Evolutionary conservation across 257 asterid genomes (phyloP).

Genomic region (Lithospermum erythrorhizon): DNA sequence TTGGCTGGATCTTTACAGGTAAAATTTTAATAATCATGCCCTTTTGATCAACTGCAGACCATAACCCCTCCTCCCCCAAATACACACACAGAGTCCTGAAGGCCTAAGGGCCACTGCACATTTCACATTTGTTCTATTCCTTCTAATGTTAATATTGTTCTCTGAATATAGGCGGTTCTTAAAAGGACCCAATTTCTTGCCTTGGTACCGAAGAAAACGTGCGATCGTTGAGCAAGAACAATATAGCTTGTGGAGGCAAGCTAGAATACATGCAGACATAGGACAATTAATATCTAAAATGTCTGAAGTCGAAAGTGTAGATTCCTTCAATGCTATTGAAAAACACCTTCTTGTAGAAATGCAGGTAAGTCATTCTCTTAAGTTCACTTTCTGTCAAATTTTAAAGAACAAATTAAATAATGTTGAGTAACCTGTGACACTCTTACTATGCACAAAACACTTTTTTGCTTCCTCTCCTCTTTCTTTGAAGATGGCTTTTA

Average conservation of each 20-base stretch:
- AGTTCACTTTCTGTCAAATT: neutral
- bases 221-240: slow-evolving; percentile 97
- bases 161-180: slow-evolving; percentile 61
- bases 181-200: slow-evolving; percentile 80
- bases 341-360: slow-evolving; percentile 69
- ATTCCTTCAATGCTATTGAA: slow-evolving; percentile 77
- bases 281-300: slow-evolving; percentile 41
- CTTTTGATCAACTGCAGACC: slow-evolving; percentile 2
- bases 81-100: too few relatives aligned
- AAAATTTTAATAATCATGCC: slow-evolving; percentile 7
- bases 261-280: slow-evolving; percentile 64
- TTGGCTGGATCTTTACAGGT: slow-evolving; percentile 98
- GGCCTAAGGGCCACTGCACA: neutral
- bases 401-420: too few relatives aligned
- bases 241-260: slow-evolving; percentile 80
- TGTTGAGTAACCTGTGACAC: neutral
- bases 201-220: slow-evolving; percentile 91
- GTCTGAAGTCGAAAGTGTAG: slow-evolving; percentile 88
- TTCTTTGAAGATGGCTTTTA: neutral
- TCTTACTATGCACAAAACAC: neutral
- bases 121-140: neutral
- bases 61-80: neutral
- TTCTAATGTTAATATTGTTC: slow-evolving; percentile 13
- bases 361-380: slow-evolving; percentile 40
- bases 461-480: neutral